A percentile compares a stretch with the other conserved stretches of the same genome.
phyloP scores from a whole-genome alignment of 164 flowering plant genomes.

The Umbellularia californica region DNA sequence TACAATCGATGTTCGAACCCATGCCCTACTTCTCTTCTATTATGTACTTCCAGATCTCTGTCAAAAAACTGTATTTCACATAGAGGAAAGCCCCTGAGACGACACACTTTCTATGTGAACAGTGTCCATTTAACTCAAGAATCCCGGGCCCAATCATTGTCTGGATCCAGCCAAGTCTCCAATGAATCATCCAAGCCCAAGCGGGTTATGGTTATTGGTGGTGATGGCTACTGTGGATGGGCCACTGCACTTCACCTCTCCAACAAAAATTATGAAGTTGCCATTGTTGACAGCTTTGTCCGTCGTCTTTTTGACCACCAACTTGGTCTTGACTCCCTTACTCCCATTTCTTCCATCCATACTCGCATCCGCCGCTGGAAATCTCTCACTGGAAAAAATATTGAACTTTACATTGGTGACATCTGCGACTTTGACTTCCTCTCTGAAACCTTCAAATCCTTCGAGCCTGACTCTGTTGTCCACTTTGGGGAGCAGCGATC shows the following conservation, averaged over 20 bases:
- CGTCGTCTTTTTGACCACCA: constrained; percentile 93
- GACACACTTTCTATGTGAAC: constrained; percentile 34
- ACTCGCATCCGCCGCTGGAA: constrained; percentile 76
- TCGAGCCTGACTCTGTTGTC: constrained; percentile 86
- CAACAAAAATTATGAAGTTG: constrained; percentile 78
- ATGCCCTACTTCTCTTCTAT: constrained; percentile 28
- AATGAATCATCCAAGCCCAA: constrained; percentile 39
- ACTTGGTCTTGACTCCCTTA: constrained; percentile 84
- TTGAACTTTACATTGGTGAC: constrained; percentile 77
- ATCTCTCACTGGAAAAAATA: constrained; percentile 64
- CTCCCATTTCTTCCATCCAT: constrained; percentile 90
- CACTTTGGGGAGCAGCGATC: constrained; percentile 98
- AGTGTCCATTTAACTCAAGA: constrained; percentile 45
- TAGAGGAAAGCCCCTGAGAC: constrained; percentile 19
- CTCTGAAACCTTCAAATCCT: constrained; percentile 70
- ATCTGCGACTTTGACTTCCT: constrained; percentile 90
- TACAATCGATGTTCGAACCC: constrained; percentile 14
- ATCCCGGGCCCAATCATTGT: constrained; percentile 30
- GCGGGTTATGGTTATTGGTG: constrained; percentile 92
- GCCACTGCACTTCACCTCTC: constrained; percentile 97
- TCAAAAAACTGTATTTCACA: constrained; percentile 24
- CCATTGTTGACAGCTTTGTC: constrained; percentile 82
- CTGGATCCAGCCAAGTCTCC: constrained; percentile 24
- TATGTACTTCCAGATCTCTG: constrained; percentile 22
- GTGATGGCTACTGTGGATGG: constrained; percentile 99